phyloP scores from a whole-genome alignment of 768 basidiomycete species.

The Stropharia rugosoannulata region DNA sequence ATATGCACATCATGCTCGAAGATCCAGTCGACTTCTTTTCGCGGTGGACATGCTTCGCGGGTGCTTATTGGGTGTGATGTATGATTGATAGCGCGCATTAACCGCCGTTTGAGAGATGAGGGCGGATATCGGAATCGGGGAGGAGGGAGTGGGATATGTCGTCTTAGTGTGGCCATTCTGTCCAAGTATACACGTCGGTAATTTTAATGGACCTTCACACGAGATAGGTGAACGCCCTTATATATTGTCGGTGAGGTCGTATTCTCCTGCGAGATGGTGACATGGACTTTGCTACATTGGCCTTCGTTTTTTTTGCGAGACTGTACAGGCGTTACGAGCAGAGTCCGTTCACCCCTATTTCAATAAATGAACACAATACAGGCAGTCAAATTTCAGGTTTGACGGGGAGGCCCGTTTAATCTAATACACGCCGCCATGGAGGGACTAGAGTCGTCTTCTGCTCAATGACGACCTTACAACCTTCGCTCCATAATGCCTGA shows the following conservation, averaged over 20 bases:
- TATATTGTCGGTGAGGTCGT: no score
- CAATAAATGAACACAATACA: no score
- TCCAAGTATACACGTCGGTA: no score
- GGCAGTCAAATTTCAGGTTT: no score
- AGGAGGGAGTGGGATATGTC: not conserved
- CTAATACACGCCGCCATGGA: not conserved
- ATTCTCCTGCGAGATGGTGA: no score
- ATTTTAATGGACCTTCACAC: no score
- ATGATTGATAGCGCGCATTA: constrained; percentile 1
- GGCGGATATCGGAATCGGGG: not conserved
- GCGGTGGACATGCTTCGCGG: constrained; percentile 3
- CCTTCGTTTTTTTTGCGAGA: no score
- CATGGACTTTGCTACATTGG: no score
- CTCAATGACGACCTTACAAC: not conserved
- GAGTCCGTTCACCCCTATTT: no score
- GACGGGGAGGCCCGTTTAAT: not conserved
- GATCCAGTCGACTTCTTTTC: constrained; percentile 4
- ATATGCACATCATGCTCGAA: constrained; percentile 1
- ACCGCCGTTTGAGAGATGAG: not conserved
- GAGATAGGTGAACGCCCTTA: no score
- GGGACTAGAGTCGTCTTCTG: not conserved
- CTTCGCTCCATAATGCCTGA: not conserved
- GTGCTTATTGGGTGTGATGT: not conserved
- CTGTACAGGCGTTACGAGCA: no score
- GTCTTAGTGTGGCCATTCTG: not conserved